Evolutionary conservation across 345 rosid genomes (phyloP).

Genomic region (Populus alba): DNA sequence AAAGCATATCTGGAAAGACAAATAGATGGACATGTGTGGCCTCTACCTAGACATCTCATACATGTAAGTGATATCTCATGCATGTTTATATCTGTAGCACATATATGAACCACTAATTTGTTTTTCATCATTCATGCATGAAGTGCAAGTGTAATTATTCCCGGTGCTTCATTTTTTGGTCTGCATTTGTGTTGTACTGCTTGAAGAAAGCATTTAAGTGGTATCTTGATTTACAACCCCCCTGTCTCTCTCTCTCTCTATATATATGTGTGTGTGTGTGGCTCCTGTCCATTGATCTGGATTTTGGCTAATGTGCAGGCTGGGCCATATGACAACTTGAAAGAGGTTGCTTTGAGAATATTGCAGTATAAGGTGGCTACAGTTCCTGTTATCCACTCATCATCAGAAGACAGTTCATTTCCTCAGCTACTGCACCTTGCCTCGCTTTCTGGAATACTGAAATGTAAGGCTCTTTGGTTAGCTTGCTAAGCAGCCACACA

Average conservation of each 20-base stretch:
- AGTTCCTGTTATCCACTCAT: constrained; percentile 29
- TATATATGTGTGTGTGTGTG: too few relatives aligned
- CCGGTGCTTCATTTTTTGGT: not conserved
- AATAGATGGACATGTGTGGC: constrained; percentile 24
- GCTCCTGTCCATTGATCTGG: not conserved
- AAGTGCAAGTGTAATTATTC: not conserved
- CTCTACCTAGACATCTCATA: constrained; percentile 20
- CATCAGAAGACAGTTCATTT: constrained; percentile 32
- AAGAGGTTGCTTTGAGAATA: constrained; percentile 33
- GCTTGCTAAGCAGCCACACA: constrained; percentile 1
- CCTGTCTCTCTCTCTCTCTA: too few relatives aligned
- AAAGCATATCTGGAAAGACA: constrained; percentile 28
- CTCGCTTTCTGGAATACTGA: constrained; percentile 30
- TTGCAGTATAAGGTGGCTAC: constrained; percentile 29
- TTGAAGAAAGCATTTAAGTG: not conserved
- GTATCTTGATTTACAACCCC: not conserved
- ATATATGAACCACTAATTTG: not conserved
- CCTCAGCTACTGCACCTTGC: constrained; percentile 36
- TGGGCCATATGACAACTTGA: constrained; percentile 31
- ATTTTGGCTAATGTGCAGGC: constrained; percentile 16
- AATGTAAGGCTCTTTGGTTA: constrained; percentile 22
- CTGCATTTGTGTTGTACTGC: not conserved
- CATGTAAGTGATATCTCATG: constrained; percentile 20
- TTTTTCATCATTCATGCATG: not conserved
- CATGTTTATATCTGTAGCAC: not conserved